Evolutionary conservation across 2,329 filamentous ascomycete species (phyloP), one percentile per base, ranked within the genome.

Genomic region (Alternaria solani): DNA sequence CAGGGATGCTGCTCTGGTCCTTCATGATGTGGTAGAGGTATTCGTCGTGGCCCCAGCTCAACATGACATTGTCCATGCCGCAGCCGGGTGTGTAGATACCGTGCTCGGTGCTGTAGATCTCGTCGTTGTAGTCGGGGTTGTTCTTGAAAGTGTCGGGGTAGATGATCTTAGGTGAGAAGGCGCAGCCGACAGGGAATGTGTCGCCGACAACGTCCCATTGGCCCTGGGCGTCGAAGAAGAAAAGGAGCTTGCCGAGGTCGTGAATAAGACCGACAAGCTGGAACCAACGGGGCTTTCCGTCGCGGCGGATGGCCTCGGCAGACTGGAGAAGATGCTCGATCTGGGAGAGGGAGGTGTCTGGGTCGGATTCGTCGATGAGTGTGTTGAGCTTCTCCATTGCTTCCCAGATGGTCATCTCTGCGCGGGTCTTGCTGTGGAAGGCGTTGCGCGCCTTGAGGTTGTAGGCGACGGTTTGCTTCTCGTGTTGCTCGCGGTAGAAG

Each of bases 121-220:
- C 83, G 78, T 96, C 85, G 16, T 80, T 78, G 72, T 78, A 84
- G 80, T 97, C 93, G 0, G 92, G 91, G 81, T 97, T 97, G 55
- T 82, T 84, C 62, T 79, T 81, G 79, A 97, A 96, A 25, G 89
- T 92, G 55, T 89, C 87, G 0, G 90, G 88, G 80, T 94, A 93
- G 81, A 96, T 91, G 82, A 94, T 94, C 67, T 85, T 83, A 60
- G 89, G 82, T 74, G 92, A 89, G 74, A 92, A 93, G 63, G 85
- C 86, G 77, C 90, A 92, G 70, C 91, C 91, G 42, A 93, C 89
- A 46, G 90, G 89, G 80, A 94, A 93, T 1, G 91, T 93, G 79
- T 94, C 91, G 58, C 93, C 93, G 26, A 97, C 93, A 3, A 96
- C 93, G 74, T 96, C 93, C 93, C 93, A 97, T 81, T 96, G 93